A percentile compares a stretch with the other conserved stretches of the same genome.
Evolutionary conservation across 495 filamentous ascomycete species (phyloP).

Genomic region (Aspergillus coremiiformis): DNA sequence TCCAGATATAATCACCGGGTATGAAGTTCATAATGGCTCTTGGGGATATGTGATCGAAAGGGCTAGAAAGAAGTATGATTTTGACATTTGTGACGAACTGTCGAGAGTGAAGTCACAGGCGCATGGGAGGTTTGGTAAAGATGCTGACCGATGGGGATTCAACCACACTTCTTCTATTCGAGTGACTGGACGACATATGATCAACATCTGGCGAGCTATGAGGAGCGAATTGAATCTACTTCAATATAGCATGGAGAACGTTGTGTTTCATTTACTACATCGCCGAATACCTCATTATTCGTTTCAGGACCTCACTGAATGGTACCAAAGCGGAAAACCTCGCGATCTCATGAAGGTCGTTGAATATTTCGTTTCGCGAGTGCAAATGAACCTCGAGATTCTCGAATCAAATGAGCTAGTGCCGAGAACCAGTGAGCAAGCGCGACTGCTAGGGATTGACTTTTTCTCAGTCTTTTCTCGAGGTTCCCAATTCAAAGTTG

Average conservation of each 20-base stretch:
- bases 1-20: conserved; percentile 91
- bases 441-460: conserved; percentile 85
- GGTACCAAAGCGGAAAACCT: conserved; percentile 64
- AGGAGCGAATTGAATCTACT: conserved; percentile 78
- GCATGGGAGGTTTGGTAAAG: conserved; percentile 73
- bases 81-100: conserved; percentile 81
- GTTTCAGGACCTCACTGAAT: conserved; percentile 67
- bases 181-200: conserved; percentile 87
- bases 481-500: conserved; percentile 96
- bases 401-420: conserved; percentile 86
- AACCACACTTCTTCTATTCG: conserved; percentile 80
- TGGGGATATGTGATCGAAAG: conserved; percentile 96
- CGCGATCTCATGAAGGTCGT: conserved; percentile 67
- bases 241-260: conserved; percentile 95
- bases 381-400: conserved; percentile 81
- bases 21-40: conserved; percentile 85
- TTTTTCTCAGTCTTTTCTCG: conserved; percentile 92
- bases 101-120: conserved; percentile 79
- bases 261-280: conserved; percentile 86
- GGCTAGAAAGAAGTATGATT: conserved; percentile 78
- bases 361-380: conserved; percentile 68
- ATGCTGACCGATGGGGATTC: conserved; percentile 86
- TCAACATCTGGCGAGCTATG: conserved; percentile 98
- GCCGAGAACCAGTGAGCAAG: conserved; percentile 87
- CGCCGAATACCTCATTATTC: conserved; percentile 87